Percentiles rank a stretch among this genome's conserved stretches.
Conservation (phyloP, 2,329 filamentous ascomycete species). For the Chrysoporthe puriensis region DNA sequence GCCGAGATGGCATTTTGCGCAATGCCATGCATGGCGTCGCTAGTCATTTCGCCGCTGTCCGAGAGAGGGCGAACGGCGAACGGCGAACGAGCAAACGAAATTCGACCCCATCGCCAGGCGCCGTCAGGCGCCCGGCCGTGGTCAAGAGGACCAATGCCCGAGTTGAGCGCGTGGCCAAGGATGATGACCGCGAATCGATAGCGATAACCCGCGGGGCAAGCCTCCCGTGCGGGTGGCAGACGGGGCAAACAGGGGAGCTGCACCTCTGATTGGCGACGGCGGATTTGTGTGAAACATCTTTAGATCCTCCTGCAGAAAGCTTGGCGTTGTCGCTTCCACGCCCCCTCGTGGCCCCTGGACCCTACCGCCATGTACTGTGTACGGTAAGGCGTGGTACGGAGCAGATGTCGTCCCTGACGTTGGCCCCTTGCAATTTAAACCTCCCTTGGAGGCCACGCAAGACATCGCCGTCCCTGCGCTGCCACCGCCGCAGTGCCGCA, state of each 20-base stretch:
- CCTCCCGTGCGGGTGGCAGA: no score
- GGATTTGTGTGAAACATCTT: slow-evolving; percentile 11
- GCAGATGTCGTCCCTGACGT: slow-evolving; percentile 18
- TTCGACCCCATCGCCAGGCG: slow-evolving; percentile 2
- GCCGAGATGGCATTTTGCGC: slow-evolving; percentile 6
- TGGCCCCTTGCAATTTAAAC: slow-evolving; percentile 24
- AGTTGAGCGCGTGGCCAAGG: background rate
- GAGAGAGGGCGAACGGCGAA: background rate
- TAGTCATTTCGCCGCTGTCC: background rate
- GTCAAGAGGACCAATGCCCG: background rate
- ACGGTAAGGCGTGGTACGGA: slow-evolving; percentile 12
- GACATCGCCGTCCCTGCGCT: slow-evolving; percentile 13
- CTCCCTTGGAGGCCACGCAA: slow-evolving; percentile 19
- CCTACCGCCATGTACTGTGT: background rate
- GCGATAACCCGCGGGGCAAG: slow-evolving; percentile 5
- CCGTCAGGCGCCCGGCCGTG: background rate
- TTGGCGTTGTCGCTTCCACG: slow-evolving; percentile 2
- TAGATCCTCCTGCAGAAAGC: slow-evolving; percentile 8
- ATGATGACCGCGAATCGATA: background rate
- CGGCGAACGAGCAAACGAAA: background rate
- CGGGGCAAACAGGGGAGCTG: background rate
- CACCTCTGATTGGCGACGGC: slow-evolving; percentile 8
- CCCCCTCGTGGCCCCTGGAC: background rate
- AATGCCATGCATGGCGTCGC: background rate
- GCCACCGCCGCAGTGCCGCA: background rate